Evolutionary conservation across 495 filamentous ascomycete genomes (phyloP).

Genomic region (Talaromyces wortmannii): DNA sequence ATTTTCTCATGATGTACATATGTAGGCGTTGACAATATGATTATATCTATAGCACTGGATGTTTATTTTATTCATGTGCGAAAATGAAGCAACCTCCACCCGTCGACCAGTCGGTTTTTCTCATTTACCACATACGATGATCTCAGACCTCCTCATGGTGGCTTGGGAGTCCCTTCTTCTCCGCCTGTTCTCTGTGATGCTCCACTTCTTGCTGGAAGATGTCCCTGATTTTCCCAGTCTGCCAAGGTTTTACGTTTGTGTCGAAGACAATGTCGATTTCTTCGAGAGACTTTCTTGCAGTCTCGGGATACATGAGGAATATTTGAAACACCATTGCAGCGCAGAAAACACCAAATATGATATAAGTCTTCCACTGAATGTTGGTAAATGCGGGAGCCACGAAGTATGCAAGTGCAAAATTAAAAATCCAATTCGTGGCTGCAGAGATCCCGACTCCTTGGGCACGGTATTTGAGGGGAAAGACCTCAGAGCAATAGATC

Average conservation of each 20-base stretch:
- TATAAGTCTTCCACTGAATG: slow-evolving; percentile 66
- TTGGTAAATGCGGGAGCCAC: slow-evolving; percentile 64
- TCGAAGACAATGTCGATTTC: slow-evolving; percentile 50
- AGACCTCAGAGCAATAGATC: slow-evolving; percentile 73
- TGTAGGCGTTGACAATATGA: no score
- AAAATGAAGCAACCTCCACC: no score
- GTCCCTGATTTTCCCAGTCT: slow-evolving; percentile 9
- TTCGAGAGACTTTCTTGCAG: slow-evolving; percentile 61
- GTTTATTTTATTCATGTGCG: no score
- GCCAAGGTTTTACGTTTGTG: slow-evolving; percentile 21
- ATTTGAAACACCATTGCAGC: slow-evolving; percentile 55
- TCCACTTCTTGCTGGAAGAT: slow-evolving; percentile 21
- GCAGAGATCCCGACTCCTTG: slow-evolving; percentile 62
- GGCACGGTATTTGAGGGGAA: slow-evolving; percentile 66
- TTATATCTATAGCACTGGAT: no score
- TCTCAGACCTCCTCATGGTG: slow-evolving; percentile 15
- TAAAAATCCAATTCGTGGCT: slow-evolving; percentile 70
- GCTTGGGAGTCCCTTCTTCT: slow-evolving; percentile 3
- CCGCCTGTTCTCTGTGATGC: slow-evolving; percentile 8
- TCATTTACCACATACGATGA: background rate
- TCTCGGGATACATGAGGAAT: slow-evolving; percentile 68
- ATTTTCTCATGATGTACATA: no score
- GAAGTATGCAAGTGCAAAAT: slow-evolving; percentile 67
- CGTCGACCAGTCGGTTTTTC: background rate
- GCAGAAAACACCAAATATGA: slow-evolving; percentile 70